Base-by-base conservation (phyloP, 768 basidiomycete genomes). In the Lepiota brunneoincarnata region DNA sequence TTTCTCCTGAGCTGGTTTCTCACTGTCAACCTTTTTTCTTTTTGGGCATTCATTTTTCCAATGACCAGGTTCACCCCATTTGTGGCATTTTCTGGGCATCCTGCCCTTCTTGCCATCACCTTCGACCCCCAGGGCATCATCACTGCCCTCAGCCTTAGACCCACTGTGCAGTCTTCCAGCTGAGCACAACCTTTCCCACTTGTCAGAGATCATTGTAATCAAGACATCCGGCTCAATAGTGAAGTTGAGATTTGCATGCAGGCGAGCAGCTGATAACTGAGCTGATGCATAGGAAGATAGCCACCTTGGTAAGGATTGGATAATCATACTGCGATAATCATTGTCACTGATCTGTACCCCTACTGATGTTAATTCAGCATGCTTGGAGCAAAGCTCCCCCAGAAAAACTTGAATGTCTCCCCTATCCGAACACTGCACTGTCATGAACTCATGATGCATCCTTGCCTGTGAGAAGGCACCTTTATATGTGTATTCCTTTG, bases 271-370 rank as follows among this genome's bases (percentile, higher is more conserved):
- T n/a, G n/a, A n/a, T n/a, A n/a, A n/a, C n/a, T n/a, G n/a, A n/a
- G n/a, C n/a, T n/a, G n/a, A n/a, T n/a, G n/a, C n/a, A n/a, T n/a
- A n/a, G n/a, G n/a, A n/a, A n/a, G n/a, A n/a, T n/a, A n/a, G n/a
- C 47, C 55, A 53, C 3, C 18, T 18, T 40, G 69, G 69, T n/a
- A 72, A 54, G 51, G 64, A 72, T 3, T 60, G 59, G 2, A 71
- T 59, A 26, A 73, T 70, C 4, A 63, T 67, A 4, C 64, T 71
- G 20, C 53, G 49, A 51, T 73, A 72, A 24, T 73, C 68, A 4
- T 63, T 61, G 7, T 67, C 61, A 24, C 58, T 61, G 46, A 70
- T 69, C 9, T 52, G 41, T 2, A 72, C 70, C 34, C 69, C 70
- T 6, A 64, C 60, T 21, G 63, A 37, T 1, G 60, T 60, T 11